These are phyloP conservation scores for Acer negundo DNA, from an alignment of 345 rosid genomes.

Conservation along the genomic window DNA sequence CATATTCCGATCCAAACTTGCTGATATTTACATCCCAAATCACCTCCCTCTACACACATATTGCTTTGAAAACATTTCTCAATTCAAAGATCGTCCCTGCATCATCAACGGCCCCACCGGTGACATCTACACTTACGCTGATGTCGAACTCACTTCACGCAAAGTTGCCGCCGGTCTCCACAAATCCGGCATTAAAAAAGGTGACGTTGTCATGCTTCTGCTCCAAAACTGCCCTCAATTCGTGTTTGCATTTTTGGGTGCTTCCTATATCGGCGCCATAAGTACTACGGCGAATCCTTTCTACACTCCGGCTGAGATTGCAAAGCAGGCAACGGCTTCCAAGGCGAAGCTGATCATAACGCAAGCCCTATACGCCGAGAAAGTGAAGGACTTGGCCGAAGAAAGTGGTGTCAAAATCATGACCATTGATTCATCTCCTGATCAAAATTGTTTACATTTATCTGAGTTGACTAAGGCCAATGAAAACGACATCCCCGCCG, in stretches of 20 bases:
- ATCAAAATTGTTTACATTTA: constrained; percentile 46
- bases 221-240: constrained; percentile 66
- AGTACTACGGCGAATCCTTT: constrained; percentile 66
- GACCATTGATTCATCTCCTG: constrained; percentile 42
- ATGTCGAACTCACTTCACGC: constrained; percentile 56
- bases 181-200: constrained; percentile 47
- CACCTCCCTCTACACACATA: constrained; percentile 62
- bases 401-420: constrained; percentile 38
- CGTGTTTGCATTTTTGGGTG: constrained; percentile 60
- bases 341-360: constrained; percentile 48
- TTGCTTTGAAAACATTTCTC: constrained; percentile 51
- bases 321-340: constrained; percentile 52
- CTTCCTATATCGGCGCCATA: constrained; percentile 51
- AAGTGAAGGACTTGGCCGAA: constrained; percentile 40
- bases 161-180: constrained; percentile 56
- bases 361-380: constrained; percentile 41
- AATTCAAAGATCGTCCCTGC: constrained; percentile 46
- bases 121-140: constrained; percentile 41
- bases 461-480: constrained; percentile 40
- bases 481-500: constrained; percentile 38
- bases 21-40: constrained; percentile 59
- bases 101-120: constrained; percentile 62
- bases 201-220: constrained; percentile 70
- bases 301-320: constrained; percentile 58
- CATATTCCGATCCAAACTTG: constrained; percentile 64